These are phyloP conservation scores for Nakazawaea peltata DNA, from an alignment of 805 yeast genomes.

Conservation along the genomic window DNA sequence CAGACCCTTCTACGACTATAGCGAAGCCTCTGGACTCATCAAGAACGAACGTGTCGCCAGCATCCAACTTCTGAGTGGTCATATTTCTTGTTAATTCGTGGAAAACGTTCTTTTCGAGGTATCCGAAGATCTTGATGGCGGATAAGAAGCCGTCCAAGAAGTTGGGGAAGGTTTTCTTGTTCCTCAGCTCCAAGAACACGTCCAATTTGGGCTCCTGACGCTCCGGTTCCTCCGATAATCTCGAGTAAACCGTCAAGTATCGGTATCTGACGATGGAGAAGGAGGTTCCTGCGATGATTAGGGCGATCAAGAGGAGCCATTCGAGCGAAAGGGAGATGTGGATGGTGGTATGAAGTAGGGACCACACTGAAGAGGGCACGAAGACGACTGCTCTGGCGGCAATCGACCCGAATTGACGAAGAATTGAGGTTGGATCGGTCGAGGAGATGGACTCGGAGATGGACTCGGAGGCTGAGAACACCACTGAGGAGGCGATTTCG, in stretches of 20 bases:
- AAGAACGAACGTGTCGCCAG: conserved; percentile 69
- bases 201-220: conserved; percentile 37
- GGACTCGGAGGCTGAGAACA: no score
- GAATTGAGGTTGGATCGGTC: no score
- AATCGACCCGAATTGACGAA: no score
- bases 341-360: conserved; percentile 34
- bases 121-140: conserved; percentile 92
- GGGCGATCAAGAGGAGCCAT: conserved; percentile 22
- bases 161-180: conserved; percentile 37
- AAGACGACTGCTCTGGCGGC: no score
- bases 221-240: conserved; percentile 36
- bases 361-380: conserved; percentile 20
- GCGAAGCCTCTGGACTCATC: conserved; percentile 72
- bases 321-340: conserved; percentile 45
- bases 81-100: conserved; percentile 88
- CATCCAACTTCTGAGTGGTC: conserved; percentile 77
- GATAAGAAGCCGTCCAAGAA: conserved; percentile 84
- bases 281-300: conserved; percentile 17
- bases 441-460: no score
- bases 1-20: conserved; percentile 85
- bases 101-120: conserved; percentile 81
- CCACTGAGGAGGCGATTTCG: no score
- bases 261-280: conserved; percentile 52
- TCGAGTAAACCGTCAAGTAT: conserved; percentile 56
- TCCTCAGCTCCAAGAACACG: conserved; percentile 31